Base-by-base conservation (phyloP, 768 basidiomycete species). In the Calocera cornea region DNA sequence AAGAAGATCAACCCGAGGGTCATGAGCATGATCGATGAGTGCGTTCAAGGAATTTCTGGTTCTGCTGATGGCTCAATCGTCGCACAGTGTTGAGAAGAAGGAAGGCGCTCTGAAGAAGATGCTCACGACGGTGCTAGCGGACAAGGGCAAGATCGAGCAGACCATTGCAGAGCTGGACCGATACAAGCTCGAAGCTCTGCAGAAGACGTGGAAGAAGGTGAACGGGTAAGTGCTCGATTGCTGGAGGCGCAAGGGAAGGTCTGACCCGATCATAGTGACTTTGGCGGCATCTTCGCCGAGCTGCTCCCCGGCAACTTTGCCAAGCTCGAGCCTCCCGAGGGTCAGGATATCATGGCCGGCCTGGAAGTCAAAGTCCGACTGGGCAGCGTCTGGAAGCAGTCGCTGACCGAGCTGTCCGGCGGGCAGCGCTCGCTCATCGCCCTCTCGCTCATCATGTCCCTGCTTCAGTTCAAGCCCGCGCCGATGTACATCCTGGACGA, bases 401-500 rank as follows among this genome's bases (percentile, higher is more conserved):
- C 91, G 75, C 80, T 99, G 75, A 99, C 95, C 0, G 97, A 99
- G 74, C 81, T 99, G 65, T 95, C 92, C 72, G 97, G 97, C 68
- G 97, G 97, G 12, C 97, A 99, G 80, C 81, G 97, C 92, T 99
- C 97, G 0, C 83, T 99, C 70, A 98, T 99, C 73, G 97, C 97
- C 0, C 84, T 99, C 0, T 98, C 95, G 14, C 83, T 99, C 41
- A 98, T 98, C 80, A 95, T 99, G 94, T 90, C 97, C 0, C 84
- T 99, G 19, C 86, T 98, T n/a, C 94, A 97, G 75, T 97, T 97
- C 83, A 97, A 97, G 74, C 95, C 95, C 8, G 95, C 95, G 17
- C 95, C 94, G 1, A 94, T 98, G 92, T 98, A 98, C 77, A 99
- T 99, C 74, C 84, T 99, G 10, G 97, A 99, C 78, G 97, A 99